Evolutionary conservation across 176 grass and related monocot genomes (phyloP).

Genomic region (Chloris gayana): DNA sequence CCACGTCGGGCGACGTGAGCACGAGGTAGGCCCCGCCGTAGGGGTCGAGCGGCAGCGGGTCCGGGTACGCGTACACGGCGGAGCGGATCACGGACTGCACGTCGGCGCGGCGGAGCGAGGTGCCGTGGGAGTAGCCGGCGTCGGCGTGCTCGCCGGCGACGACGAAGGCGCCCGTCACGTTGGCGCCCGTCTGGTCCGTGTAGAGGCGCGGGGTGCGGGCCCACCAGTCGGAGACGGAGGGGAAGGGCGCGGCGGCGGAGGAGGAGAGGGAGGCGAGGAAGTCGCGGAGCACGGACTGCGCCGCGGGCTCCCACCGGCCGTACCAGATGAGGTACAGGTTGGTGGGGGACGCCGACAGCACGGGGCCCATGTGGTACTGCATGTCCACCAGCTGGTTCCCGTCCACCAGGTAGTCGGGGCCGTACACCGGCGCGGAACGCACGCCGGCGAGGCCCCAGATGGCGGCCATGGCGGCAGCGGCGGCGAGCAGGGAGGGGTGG

Average conservation of each 20-base stretch:
- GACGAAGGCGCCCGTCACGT: conserved; percentile 55
- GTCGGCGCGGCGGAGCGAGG: conserved; percentile 57
- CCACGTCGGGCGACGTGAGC: conserved; percentile 79
- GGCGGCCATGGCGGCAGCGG: background rate
- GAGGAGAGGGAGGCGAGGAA: conserved; percentile 83
- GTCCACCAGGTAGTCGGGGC: conserved; percentile 52
- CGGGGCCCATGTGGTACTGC: conserved; percentile 88
- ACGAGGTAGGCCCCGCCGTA: conserved; percentile 81
- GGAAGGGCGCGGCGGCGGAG: conserved; percentile 52
- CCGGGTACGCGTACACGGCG: conserved; percentile 48
- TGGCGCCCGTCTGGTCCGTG: conserved; percentile 75
- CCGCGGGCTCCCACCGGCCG: conserved; percentile 62
- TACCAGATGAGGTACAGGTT: conserved; percentile 95
- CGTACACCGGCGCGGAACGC: conserved; percentile 41
- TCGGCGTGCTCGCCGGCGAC: conserved; percentile 68
- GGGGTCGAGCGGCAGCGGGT: conserved; percentile 65
- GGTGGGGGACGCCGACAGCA: conserved; percentile 57
- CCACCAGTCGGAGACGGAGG: conserved; percentile 78
- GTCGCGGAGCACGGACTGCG: conserved; percentile 71
- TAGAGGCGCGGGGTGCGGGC: conserved; percentile 59
- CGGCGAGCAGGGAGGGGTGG: conserved; percentile 7
- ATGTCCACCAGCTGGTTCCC: conserved; percentile 66
- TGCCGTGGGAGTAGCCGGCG: conserved; percentile 65
- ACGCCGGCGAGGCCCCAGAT: conserved; percentile 12
- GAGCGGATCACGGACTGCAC: conserved; percentile 76